Evolutionary conservation across 2,329 filamentous ascomycete species (phyloP).

Genomic region (Diplodia corticola): DNA sequence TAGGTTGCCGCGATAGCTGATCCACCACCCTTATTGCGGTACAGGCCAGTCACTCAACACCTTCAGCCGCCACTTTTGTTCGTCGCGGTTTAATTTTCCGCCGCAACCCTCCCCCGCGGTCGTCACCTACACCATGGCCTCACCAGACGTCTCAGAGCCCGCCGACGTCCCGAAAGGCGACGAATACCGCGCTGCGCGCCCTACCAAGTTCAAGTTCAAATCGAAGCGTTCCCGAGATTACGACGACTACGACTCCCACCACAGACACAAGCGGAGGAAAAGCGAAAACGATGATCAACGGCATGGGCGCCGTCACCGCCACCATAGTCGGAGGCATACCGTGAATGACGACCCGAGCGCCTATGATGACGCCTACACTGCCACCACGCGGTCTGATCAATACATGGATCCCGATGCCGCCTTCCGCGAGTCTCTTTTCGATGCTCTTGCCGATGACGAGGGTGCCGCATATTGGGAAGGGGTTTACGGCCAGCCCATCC

Average conservation of each 20-base stretch:
- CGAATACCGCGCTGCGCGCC: conserved; percentile 32
- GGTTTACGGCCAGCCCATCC: conserved; percentile 94
- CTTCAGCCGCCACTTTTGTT: no score
- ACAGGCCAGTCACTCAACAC: no score
- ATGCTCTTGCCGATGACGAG: conserved; percentile 95
- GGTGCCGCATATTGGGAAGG: conserved; percentile 92
- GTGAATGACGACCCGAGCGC: conserved; percentile 35
- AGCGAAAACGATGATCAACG: background rate
- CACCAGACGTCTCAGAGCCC: background rate
- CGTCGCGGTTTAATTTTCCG: no score
- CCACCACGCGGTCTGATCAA: conserved; percentile 6
- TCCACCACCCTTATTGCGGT: no score
- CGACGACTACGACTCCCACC: conserved; percentile 24
- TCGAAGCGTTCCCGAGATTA: conserved; percentile 32
- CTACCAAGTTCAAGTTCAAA: conserved; percentile 44
- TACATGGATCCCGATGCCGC: conserved; percentile 67
- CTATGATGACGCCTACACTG: conserved; percentile 43
- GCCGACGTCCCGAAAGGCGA: conserved; percentile 17
- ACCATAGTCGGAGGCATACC: conserved; percentile 19
- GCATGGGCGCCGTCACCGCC: conserved; percentile 7
- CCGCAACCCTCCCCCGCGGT: background rate
- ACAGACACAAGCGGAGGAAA: conserved; percentile 3
- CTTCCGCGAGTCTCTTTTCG: conserved; percentile 92
- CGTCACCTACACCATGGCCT: background rate
- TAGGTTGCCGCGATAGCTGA: no score